Conservation (phyloP, 1,284 basidiomycete genomes). For the Melampsora occidentalis region DNA sequence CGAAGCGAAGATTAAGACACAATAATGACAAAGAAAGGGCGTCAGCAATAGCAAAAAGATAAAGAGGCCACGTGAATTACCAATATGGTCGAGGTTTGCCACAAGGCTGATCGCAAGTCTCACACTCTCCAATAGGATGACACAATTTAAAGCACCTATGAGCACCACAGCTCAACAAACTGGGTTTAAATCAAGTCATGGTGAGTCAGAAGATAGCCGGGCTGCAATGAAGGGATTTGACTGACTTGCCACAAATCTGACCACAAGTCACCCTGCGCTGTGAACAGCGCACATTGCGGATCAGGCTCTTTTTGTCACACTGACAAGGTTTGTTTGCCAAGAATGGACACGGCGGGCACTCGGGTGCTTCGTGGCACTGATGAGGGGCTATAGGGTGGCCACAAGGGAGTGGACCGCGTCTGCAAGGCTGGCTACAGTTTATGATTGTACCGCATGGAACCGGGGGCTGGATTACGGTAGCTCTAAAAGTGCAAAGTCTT, state of each 20-base stretch:
- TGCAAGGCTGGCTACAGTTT: slow-evolving; percentile 21
- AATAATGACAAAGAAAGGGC: no score
- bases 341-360: slow-evolving; percentile 37
- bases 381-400: slow-evolving; percentile 33
- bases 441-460: slow-evolving; percentile 34
- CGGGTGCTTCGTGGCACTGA: slow-evolving; percentile 38
- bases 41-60: background rate
- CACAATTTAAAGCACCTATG: slow-evolving; percentile 30
- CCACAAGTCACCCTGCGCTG: slow-evolving; percentile 39
- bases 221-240: background rate
- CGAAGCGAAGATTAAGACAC: background rate
- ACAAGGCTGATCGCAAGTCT: slow-evolving; percentile 30
- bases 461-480: slow-evolving; percentile 33
- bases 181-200: background rate
- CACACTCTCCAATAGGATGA: slow-evolving; percentile 27
- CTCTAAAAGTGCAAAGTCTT: background rate
- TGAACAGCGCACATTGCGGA: slow-evolving; percentile 39
- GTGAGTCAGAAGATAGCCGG: background rate
- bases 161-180: slow-evolving; percentile 35
- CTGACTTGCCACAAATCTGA: slow-evolving; percentile 20
- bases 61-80: slow-evolving; percentile 8
- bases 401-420: slow-evolving; percentile 16
- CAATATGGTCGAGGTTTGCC: slow-evolving; percentile 36
- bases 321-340: slow-evolving; percentile 35
- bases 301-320: slow-evolving; percentile 25